Base-by-base conservation (phyloP, 441 rosid genomes). In the Adansonia madagascariensis region DNA sequence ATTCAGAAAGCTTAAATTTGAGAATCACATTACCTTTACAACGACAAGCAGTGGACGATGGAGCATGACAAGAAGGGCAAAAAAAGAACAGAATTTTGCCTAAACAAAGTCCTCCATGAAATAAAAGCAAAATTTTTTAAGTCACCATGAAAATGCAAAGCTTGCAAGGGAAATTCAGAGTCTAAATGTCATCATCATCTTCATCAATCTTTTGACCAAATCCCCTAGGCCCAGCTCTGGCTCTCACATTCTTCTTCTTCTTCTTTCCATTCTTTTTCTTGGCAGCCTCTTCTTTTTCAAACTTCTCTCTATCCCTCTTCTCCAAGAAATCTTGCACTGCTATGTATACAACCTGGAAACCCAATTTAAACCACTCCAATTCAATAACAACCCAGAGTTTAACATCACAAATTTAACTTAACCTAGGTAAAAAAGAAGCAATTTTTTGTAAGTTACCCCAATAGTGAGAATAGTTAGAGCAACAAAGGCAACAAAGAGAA, bases 291-390 rank as follows among this genome's bases (percentile, higher is more conserved):
- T 91, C 94, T 70, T 90, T 95, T 87, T 89, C 92, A 81, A 87
- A 88, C 87, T 88, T 92, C 49, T 91, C 97, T 39, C 78, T 86
- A 75, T 90, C 94, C 83, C 92, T 89, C 82, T 91, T 92, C 85
- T 84, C 86, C 62, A 92, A 67, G 84, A 86, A 92, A 66, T 95
- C 96, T 49, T 93, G 88, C 69, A 91, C 97, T 62, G 80, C 98
- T 14, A 91, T 84, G 82, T 93, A 95, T 74, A 88, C 84, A 22
- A 88, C 94, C 99, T 95, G 89, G 60, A 52, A 57, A 43, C 6
- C 56, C 12, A 18, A 17, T 6, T 3, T 39, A 64, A 12, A 11
- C 43, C 50, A 50, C 41, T 18, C 39, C 50, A 31, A 39, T 46
- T 71, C n/a, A 65, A 27, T 12, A 31, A 78, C 1, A 20, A 77